Evolutionary conservation across 2,329 filamentous ascomycete species (phyloP).

Genomic region (Ceratocystis colombiana): DNA sequence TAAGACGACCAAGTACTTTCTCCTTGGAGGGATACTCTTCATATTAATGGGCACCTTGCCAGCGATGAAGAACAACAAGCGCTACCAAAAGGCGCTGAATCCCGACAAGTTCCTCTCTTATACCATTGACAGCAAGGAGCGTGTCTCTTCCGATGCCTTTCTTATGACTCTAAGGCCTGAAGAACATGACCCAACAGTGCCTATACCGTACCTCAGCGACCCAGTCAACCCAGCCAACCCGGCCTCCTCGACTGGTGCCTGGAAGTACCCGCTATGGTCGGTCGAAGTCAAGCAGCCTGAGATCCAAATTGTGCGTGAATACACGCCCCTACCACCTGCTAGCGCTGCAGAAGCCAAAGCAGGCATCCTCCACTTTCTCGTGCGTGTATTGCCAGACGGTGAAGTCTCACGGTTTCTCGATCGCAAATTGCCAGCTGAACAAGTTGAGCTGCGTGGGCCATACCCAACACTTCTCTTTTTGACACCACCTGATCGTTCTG

Average conservation of each 20-base stretch:
- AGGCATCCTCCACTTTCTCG: conserved; percentile 56
- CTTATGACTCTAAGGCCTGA: conserved; percentile 53
- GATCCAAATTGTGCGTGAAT: conserved; percentile 80
- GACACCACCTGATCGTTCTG: conserved; percentile 30
- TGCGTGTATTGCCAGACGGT: conserved; percentile 66
- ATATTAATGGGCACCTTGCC: conserved; percentile 22
- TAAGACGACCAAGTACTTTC: conserved; percentile 24
- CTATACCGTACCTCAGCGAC: conserved; percentile 27
- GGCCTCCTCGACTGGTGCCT: conserved; percentile 28
- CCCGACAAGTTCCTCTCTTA: conserved; percentile 54
- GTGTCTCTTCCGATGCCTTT: conserved; percentile 56
- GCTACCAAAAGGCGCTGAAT: conserved; percentile 40
- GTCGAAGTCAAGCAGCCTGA: conserved; percentile 92
- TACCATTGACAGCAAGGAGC: conserved; percentile 49
- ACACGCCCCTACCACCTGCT: conserved; percentile 68
- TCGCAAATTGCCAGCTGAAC: conserved; percentile 49
- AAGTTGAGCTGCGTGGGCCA: conserved; percentile 69
- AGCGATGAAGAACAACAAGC: conserved; percentile 22
- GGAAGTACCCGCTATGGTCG: conserved; percentile 60
- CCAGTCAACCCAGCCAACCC: conserved; percentile 17
- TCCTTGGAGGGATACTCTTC: conserved; percentile 22
- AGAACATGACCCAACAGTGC: conserved; percentile 24
- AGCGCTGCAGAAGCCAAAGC: conserved; percentile 30
- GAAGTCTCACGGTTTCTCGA: conserved; percentile 80
- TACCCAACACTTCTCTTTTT: conserved; percentile 53